These are phyloP conservation scores for Hyparrhenia diplandra DNA, from an alignment of 176 grass and related monocot genomes.

Conservation along the genomic window DNA sequence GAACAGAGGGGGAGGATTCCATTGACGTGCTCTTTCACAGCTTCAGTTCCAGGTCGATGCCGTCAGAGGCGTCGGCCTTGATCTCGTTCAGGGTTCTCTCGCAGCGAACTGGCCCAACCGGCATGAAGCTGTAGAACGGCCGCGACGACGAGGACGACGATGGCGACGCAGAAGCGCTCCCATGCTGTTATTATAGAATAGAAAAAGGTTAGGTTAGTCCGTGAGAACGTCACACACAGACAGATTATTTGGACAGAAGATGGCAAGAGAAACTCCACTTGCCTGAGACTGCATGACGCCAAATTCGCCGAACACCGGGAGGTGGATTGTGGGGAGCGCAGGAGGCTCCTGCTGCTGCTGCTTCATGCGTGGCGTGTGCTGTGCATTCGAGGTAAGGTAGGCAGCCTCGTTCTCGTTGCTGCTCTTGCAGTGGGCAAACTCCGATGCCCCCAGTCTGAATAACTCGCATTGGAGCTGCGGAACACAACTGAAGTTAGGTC, in stretches of 20 bases:
- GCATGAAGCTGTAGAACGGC: conserved; percentile 64
- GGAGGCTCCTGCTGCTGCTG: too few species aligned
- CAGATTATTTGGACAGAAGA: conserved; percentile 26
- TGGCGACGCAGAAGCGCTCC: not conserved
- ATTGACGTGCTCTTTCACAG: conserved; percentile 35
- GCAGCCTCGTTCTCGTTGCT: too few species aligned
- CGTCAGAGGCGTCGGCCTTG: conserved; percentile 30
- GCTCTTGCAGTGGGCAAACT: too few species aligned
- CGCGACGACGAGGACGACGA: conserved; percentile 20
- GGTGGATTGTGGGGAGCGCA: too few species aligned
- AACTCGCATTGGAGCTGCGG: not conserved
- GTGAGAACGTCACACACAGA: not conserved
- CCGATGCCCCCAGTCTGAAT: too few species aligned
- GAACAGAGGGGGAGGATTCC: not conserved
- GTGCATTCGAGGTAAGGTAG: too few species aligned
- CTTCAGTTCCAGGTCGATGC: conserved; percentile 67
- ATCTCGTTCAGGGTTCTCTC: conserved; percentile 36
- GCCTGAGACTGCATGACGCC: conserved; percentile 40
- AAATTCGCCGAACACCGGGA: conserved; percentile 32
- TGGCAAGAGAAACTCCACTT: conserved; percentile 28
- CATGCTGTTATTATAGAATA: not conserved
- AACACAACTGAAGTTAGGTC: not conserved
- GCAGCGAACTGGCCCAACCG: conserved; percentile 26
- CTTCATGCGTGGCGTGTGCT: too few species aligned
- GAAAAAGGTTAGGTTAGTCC: conserved; percentile 1